phyloP scores from a whole-genome alignment of 2,329 filamentous ascomycete species.

The Epichloe uncinata region DNA sequence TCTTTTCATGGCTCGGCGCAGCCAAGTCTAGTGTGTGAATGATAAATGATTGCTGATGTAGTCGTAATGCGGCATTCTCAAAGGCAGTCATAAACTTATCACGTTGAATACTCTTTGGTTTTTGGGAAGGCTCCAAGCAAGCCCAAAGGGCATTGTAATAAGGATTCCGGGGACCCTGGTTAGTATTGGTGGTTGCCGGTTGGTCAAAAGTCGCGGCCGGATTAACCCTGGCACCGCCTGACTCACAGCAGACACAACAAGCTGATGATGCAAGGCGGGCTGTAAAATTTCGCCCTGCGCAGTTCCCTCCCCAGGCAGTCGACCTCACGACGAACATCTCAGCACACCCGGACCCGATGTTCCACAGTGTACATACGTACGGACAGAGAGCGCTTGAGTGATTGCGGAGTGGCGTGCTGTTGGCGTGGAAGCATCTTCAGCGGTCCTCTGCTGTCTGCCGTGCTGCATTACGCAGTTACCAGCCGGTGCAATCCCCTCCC shows the following conservation, averaged over 20 bases:
- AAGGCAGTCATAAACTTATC: no score
- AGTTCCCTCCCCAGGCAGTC: slow-evolving; percentile 21
- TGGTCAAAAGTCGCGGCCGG: background rate
- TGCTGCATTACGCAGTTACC: no score
- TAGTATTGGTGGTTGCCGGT: no score
- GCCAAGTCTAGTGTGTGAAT: no score
- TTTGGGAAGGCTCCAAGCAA: no score
- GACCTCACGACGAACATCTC: slow-evolving; percentile 31
- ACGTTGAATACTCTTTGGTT: no score
- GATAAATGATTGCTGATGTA: no score
- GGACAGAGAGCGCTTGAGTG: background rate
- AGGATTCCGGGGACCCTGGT: no score
- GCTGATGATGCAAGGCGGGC: slow-evolving; percentile 2
- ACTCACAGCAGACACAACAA: background rate
- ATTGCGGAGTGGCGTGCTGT: background rate
- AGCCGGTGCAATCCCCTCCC: no score
- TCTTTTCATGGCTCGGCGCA: no score
- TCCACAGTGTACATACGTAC: background rate
- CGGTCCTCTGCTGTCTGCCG: background rate
- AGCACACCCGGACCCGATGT: slow-evolving; percentile 16
- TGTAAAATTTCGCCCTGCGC: slow-evolving; percentile 16
- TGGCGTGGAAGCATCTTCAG: background rate
- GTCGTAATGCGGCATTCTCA: no score
- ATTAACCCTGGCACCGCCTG: slow-evolving; percentile 1
- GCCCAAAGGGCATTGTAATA: no score